Percentiles rank a stretch among this genome's conserved stretches.
Conservation (phyloP, 2,329 filamentous ascomycete species). For the Westerdykella ornata region DNA sequence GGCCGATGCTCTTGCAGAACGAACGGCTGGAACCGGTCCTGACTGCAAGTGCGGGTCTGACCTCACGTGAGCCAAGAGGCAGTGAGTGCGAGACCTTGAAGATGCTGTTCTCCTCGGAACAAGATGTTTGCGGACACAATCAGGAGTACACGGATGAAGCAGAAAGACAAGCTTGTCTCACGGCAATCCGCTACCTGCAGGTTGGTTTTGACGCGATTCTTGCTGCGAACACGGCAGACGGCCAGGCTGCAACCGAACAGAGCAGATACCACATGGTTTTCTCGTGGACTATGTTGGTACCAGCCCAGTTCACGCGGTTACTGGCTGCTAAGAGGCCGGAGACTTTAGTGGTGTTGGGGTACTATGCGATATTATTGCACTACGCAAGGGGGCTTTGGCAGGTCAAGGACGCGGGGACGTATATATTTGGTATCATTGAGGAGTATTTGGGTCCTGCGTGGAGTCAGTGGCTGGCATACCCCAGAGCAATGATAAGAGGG, state of each 20-base stretch:
- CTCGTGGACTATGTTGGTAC: slow-evolving; percentile 35
- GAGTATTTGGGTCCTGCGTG: slow-evolving; percentile 38
- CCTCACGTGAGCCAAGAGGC: slow-evolving; percentile 15
- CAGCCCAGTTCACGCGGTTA: slow-evolving; percentile 32
- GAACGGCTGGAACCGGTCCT: slow-evolving; percentile 23
- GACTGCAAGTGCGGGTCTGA: slow-evolving; percentile 10
- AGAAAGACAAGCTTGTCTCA: slow-evolving; percentile 20
- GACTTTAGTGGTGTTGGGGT: slow-evolving; percentile 45
- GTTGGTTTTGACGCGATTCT: slow-evolving; percentile 16
- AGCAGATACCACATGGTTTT: slow-evolving; percentile 22
- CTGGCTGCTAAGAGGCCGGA: slow-evolving; percentile 36
- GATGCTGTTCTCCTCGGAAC: slow-evolving; percentile 18
- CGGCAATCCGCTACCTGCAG: slow-evolving; percentile 20
- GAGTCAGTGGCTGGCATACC: slow-evolving; percentile 7
- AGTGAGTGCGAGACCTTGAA: slow-evolving; percentile 14
- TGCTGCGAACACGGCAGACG: not conserved
- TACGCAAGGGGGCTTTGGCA: slow-evolving; percentile 19
- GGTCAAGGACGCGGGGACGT: slow-evolving; percentile 14
- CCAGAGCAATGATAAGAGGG: slow-evolving; percentile 1
- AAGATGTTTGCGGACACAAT: not conserved
- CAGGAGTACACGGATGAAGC: slow-evolving; percentile 8
- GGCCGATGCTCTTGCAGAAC: slow-evolving; percentile 21
- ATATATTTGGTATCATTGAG: slow-evolving; percentile 42
- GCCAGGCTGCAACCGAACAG: too few species aligned
- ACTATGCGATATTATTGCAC: slow-evolving; percentile 48